Evolutionary conservation across 2,329 filamentous ascomycete genomes (phyloP), one percentile per base, ranked within the genome.

Genomic region (Hypocreales sp.): DNA sequence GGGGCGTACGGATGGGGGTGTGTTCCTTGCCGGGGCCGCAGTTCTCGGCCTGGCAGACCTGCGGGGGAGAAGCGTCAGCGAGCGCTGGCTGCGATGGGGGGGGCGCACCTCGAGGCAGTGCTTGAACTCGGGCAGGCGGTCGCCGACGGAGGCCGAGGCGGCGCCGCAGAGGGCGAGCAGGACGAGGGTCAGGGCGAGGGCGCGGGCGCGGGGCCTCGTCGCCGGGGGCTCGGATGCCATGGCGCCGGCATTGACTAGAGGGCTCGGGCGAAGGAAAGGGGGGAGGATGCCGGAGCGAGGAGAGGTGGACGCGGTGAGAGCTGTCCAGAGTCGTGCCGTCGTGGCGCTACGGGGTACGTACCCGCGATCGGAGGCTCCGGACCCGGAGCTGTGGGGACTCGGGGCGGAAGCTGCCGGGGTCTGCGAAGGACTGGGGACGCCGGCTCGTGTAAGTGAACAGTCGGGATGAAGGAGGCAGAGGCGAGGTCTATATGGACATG

Each of bases 11-110:
- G 37, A 92, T 77, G 8, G 62, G 61, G 1, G 72, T 71, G 12
- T 58, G 56, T 10, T 54, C 40, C 36, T 70, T 64, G 35, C 70
- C 67, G 22, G 64, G 55, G 33, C 67, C 67, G 55, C 87, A 95
- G 50, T 92, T 93, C 48, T 87, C 74, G 24, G 63, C 54, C 47
- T 70, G 61, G 60, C 87, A 95, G 41, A 87, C 64, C 83, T 93
- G 31, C 21, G 14, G n/a, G 8, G 2, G 12, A 17, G 22, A n/a
- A n/a, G 13, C 17, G 28, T 44, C 19, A 45, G 36, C 25, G 7
- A 13, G 20, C 7, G 18, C 18, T 10, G 10, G 7, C 7, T 7
- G 10, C 18, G 7, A 20, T 20, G 14, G 15, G 22, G 8, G 10
- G 5, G 5, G 25, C 40, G 35, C 35, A 92, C 87, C 62, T 82